Evolutionary conservation across 805 yeast genomes (phyloP).

Genomic region (Ogataea parapolymorpha): DNA sequence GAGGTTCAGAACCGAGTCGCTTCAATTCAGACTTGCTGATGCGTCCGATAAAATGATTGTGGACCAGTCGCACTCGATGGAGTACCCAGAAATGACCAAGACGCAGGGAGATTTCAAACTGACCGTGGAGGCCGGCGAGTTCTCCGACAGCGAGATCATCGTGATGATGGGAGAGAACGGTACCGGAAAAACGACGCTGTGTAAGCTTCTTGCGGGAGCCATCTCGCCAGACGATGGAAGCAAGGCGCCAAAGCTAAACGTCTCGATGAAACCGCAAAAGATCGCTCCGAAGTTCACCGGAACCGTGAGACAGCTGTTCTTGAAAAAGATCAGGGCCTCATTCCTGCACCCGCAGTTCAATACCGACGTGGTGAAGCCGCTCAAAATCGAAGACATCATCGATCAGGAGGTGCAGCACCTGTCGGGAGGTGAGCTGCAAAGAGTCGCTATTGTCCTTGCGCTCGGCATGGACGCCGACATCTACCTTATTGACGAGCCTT

Average conservation of each 20-base stretch:
- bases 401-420: slow-evolving; percentile 97
- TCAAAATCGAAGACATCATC: slow-evolving; percentile 87
- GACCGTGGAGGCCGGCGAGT: slow-evolving; percentile 79
- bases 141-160: slow-evolving; percentile 92
- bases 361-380: slow-evolving; percentile 95
- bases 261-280: slow-evolving; percentile 98
- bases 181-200: slow-evolving; percentile 98
- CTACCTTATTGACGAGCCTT: slow-evolving; percentile 96
- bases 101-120: slow-evolving; percentile 96
- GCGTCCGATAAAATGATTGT: slow-evolving; percentile 73
- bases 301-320: slow-evolving; percentile 95
- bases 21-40: slow-evolving; percentile 90
- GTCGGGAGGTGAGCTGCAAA: slow-evolving; percentile 99
- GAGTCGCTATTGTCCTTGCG: slow-evolving; percentile 96
- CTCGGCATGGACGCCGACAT: slow-evolving; percentile 95
- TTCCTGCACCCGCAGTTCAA: slow-evolving; percentile 97
- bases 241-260: slow-evolving; percentile 82
- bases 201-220: slow-evolving; percentile 92
- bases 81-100: slow-evolving; percentile 78
- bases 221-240: slow-evolving; percentile 79
- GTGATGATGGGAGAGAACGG: slow-evolving; percentile 99
- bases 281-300: slow-evolving; percentile 99
- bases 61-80: slow-evolving; percentile 76
- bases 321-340: slow-evolving; percentile 91
- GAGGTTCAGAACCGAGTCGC: slow-evolving; percentile 93